phyloP scores from a whole-genome alignment of 805 yeast genomes.

The Saccharomycopsis malanga region DNA sequence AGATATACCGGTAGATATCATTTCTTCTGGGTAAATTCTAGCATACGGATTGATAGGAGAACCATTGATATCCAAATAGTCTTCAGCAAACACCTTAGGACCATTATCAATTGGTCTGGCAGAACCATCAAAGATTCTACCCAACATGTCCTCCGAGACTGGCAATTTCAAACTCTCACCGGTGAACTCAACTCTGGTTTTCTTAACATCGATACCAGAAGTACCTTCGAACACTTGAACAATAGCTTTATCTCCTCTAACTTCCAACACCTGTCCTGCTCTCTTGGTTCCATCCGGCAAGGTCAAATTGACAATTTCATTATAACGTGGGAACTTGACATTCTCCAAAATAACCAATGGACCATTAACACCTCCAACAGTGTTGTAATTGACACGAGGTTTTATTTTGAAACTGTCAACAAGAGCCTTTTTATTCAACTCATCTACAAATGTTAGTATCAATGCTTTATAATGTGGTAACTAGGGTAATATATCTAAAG shows the following conservation, averaged over 20 bases:
- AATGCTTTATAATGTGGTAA: no score
- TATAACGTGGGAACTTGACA: conserved; percentile 82
- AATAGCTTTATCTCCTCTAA: conserved; percentile 92
- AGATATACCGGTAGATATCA: conserved; percentile 98
- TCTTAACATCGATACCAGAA: conserved; percentile 96
- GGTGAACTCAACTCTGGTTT: conserved; percentile 94
- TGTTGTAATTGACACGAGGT: conserved; percentile 89
- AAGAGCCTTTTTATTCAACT: conserved; percentile 85
- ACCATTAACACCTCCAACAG: conserved; percentile 98
- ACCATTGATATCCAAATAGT: conserved; percentile 95
- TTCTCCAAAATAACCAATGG: conserved; percentile 89
- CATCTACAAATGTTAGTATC: conserved; percentile 43
- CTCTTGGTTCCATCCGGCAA: conserved; percentile 91
- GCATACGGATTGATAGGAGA: conserved; percentile 98
- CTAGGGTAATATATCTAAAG: no score
- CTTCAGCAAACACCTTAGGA: conserved; percentile 97
- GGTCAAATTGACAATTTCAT: conserved; percentile 94
- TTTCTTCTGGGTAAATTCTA: conserved; percentile 98
- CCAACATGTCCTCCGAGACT: conserved; percentile 94
- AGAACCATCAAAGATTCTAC: conserved; percentile 97
- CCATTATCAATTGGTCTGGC: conserved; percentile 98
- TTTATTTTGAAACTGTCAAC: conserved; percentile 85
- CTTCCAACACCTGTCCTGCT: conserved; percentile 98
- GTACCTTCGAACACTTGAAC: conserved; percentile 99
- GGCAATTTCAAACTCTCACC: conserved; percentile 91